Conservation (phyloP, 2,329 filamentous ascomycete species). For the Neonectria magnoliae region DNA sequence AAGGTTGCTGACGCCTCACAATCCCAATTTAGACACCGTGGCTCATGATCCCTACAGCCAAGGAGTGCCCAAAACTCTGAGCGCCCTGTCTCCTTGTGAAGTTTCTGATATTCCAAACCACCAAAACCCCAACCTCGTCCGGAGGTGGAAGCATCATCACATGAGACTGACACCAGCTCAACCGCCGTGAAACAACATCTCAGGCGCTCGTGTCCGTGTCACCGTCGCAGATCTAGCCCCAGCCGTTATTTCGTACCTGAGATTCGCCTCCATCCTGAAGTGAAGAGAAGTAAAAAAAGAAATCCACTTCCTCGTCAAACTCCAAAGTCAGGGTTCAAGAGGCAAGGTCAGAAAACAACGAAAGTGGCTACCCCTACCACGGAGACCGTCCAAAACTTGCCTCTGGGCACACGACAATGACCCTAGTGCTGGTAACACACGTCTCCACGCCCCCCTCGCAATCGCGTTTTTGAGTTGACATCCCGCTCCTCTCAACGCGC, state of each 20-base stretch:
- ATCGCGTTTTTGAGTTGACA: conserved; percentile 20
- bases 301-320: not conserved
- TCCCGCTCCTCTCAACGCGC: conserved; percentile 35
- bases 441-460: conserved; percentile 4
- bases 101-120: conserved; percentile 10
- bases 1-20: conserved; percentile 9
- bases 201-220: conserved; percentile 33
- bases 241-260: conserved; percentile 20
- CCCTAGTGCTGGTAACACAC: conserved; percentile 9
- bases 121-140: not conserved
- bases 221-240: conserved; percentile 25
- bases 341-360: not conserved
- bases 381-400: conserved; percentile 22
- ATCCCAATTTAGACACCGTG: conserved; percentile 9
- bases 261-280: conserved; percentile 1
- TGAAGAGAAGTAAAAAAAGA: not conserved
- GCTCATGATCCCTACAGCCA: conserved; percentile 4
- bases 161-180: conserved; percentile 30
- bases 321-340: conserved; percentile 1
- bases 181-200: conserved; percentile 39
- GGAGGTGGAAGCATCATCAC: conserved; percentile 19
- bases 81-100: conserved; percentile 4
- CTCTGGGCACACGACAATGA: conserved; percentile 27
- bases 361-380: not conserved
- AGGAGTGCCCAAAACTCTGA: conserved; percentile 10